phyloP scores from a whole-genome alignment of 2,329 filamentous ascomycete genomes.

The Pleochaeta shiraiana region DNA sequence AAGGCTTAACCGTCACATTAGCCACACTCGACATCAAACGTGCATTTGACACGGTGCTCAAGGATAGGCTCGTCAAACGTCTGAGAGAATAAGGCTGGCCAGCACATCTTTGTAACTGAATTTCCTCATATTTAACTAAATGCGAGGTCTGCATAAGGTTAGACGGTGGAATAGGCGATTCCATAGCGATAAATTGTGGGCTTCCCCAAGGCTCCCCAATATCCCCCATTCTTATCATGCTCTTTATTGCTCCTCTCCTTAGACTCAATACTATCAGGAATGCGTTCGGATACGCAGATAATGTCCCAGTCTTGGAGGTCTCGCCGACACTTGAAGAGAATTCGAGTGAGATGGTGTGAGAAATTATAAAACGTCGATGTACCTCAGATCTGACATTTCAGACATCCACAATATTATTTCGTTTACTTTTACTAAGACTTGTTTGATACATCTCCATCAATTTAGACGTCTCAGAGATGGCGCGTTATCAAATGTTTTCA shows the following conservation, averaged over 20 bases:
- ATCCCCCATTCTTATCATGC: not conserved
- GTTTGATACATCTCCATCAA: too few species aligned
- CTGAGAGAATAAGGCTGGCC: not conserved
- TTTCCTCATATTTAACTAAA: not conserved
- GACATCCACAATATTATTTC: too few species aligned
- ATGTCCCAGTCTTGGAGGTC: not conserved
- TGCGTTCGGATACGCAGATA: not conserved
- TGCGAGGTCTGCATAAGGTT: not conserved
- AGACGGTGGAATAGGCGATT: not conserved
- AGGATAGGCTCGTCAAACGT: not conserved
- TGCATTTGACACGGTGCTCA: not conserved
- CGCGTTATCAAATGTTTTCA: too few species aligned
- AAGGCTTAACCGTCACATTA: not conserved
- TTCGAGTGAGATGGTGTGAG: not conserved
- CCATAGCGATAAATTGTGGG: not conserved
- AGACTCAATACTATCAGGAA: not conserved
- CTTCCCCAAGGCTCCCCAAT: conserved; percentile 1
- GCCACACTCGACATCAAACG: too few species aligned
- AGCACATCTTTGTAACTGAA: not conserved
- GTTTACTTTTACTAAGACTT: too few species aligned
- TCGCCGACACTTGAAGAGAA: not conserved
- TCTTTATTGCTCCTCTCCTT: not conserved
- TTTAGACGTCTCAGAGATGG: too few species aligned
- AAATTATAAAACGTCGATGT: too few species aligned
- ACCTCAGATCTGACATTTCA: too few species aligned